A percentile compares a stretch with the other conserved stretches of the same genome.
Evolutionary conservation across 768 basidiomycete species (phyloP).

Genomic region (Ramaria sp.): DNA sequence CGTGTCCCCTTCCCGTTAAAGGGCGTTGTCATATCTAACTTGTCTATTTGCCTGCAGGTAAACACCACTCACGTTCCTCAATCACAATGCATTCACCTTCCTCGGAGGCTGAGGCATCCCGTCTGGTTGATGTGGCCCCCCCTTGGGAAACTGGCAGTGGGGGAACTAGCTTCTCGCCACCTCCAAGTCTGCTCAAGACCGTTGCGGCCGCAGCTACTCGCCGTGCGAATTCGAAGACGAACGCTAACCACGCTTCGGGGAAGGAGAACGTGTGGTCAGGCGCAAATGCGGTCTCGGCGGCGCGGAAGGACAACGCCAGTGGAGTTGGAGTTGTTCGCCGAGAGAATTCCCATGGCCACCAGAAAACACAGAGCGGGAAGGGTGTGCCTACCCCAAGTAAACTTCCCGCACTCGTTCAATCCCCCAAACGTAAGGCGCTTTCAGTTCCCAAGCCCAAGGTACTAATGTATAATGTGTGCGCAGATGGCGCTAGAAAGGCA

Average conservation of each 20-base stretch:
- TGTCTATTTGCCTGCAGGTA: not conserved
- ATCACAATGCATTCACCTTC: not conserved
- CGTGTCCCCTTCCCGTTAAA: not conserved
- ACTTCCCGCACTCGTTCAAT: not conserved
- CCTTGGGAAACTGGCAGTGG: not conserved
- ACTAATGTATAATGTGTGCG: not conserved
- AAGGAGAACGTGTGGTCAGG: not conserved
- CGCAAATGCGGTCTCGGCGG: not conserved
- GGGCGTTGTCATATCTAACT: not conserved
- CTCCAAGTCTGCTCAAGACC: conserved; percentile 5
- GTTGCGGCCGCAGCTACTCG: not conserved
- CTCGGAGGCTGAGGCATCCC: conserved; percentile 2
- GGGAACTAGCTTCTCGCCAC: conserved; percentile 1
- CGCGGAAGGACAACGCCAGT: not conserved
- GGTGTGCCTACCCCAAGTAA: not conserved
- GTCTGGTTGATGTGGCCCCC: not conserved
- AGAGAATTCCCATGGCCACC: conserved; percentile 1
- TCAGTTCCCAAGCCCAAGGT: not conserved
- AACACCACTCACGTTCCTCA: not conserved
- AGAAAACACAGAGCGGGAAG: not conserved
- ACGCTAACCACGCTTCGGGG: not conserved
- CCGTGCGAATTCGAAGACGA: not conserved
- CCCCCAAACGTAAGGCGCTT: not conserved
- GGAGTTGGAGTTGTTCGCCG: not conserved
- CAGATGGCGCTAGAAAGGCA: conserved; percentile 2